Conservation (phyloP, 768 basidiomycete genomes). For the Infundibulicybe gibba region DNA sequence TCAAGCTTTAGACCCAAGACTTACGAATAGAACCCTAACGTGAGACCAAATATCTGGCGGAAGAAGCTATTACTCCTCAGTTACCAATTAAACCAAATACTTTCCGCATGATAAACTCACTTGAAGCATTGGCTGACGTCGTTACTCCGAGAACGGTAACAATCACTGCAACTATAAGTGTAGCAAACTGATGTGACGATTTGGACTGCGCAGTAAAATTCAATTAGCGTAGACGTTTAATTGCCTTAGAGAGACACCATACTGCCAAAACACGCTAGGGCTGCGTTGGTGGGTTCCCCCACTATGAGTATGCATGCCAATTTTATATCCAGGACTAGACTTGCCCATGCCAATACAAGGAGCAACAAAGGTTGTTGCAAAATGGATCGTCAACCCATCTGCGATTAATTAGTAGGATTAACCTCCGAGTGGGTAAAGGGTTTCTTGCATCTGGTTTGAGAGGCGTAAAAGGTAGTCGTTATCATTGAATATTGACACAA, state of each 20-base stretch:
- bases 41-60: slow-evolving; percentile 31
- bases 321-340: slow-evolving; percentile 1
- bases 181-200: slow-evolving; percentile 33
- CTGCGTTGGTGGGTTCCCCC: slow-evolving; percentile 9
- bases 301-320: not conserved
- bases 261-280: slow-evolving; percentile 34
- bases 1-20: slow-evolving; percentile 4
- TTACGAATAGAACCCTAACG: slow-evolving; percentile 35
- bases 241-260: slow-evolving; percentile 1
- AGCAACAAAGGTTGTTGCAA: slow-evolving; percentile 28
- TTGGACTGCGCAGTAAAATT: slow-evolving; percentile 21
- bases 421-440: not conserved
- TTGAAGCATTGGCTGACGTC: slow-evolving; percentile 36
- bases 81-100: no score
- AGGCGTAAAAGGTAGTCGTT: not conserved
- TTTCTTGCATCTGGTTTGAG: slow-evolving; percentile 7
- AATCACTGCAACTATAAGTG: slow-evolving; percentile 36
- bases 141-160: slow-evolving; percentile 30
- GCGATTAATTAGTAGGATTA: not conserved
- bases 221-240: not conserved
- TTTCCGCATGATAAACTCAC: slow-evolving; percentile 13
- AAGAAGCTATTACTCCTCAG: slow-evolving; percentile 22
- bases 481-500: not conserved
- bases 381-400: slow-evolving; percentile 33
- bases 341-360: slow-evolving; percentile 36